Evolutionary conservation across 2,329 filamentous ascomycete genomes (phyloP), one percentile per base, ranked within the genome.

Genomic region (Lecanicillium sp.): DNA sequence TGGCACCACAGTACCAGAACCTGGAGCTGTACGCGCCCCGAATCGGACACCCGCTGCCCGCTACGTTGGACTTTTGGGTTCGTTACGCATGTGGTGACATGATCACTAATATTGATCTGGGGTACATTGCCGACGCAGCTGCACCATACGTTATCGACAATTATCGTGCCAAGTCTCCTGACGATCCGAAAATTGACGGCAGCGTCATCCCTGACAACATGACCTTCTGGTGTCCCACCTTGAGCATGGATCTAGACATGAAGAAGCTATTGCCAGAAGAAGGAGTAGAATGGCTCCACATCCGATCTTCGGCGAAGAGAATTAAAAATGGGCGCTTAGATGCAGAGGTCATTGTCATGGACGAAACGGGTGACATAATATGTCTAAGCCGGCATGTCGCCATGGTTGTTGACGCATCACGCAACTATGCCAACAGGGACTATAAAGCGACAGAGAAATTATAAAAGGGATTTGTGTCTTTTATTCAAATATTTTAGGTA

Each of bases 261-360:
- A 92, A 90, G 65, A 85, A 82, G 55, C 57, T 69, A 6, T 56
- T 94, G 32, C 84, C 84, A 0, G 60, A 64, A 4, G 73, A 75
- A 30, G 85, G 86, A 0, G 76, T 77, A 2, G 79, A 86, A 55
- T 92, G 83, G 79, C 54, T 94, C 38, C 81, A 81, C 49, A 66
- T 79, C 29, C 69, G 84, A 22, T 68, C 81, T 11, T 68, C 73
- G 39, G 69, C 78, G 4, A 88, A 86, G 59, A 64, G 70, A 57
- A 74, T 89, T 30, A 71, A 69, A 47, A 79, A 87, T 46, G 86
- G 86, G 1, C 67, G 82, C 42, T 80, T 85, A 54, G 87, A 94
- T 62, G 53, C 88, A 33, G 83, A 90, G 46, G 68, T 90, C 17
- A 61, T 79, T 19, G 62, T 89, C 3, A 58, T 80, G 55, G 81